Conservation (phyloP, 306 rosid genomes). For the Cucumis hystrix region DNA sequence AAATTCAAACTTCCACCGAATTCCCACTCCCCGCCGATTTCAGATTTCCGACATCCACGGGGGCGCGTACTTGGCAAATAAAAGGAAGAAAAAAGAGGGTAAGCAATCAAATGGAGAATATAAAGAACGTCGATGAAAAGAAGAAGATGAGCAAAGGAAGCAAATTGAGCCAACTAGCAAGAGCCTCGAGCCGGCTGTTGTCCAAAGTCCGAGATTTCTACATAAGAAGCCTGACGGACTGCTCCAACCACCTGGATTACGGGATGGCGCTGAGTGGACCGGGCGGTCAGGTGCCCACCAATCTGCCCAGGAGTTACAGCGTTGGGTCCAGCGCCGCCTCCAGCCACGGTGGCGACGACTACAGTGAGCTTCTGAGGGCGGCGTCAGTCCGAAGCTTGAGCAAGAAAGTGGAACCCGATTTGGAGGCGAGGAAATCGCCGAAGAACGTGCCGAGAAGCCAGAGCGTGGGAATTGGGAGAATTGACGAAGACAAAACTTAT, state of each 20-base stretch:
- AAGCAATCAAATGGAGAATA: not conserved
- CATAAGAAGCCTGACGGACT: slow-evolving; percentile 26
- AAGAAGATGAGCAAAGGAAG: not conserved
- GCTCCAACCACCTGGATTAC: slow-evolving; percentile 13
- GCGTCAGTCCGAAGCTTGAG: slow-evolving; percentile 15
- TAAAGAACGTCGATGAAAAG: not conserved
- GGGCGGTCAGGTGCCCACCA: not conserved
- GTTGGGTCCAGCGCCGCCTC: slow-evolving; percentile 11
- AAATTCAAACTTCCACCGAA: not conserved
- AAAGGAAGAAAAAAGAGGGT: too few species aligned
- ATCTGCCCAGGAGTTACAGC: slow-evolving; percentile 44
- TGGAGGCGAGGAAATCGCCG: not conserved
- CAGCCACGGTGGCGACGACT: slow-evolving; percentile 9
- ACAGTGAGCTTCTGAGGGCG: slow-evolving; percentile 35
- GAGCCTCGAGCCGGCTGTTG: slow-evolving; percentile 12
- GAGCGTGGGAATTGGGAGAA: slow-evolving; percentile 40
- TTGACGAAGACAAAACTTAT: slow-evolving; percentile 47
- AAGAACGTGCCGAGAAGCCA: slow-evolving; percentile 18
- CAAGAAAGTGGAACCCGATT: not conserved
- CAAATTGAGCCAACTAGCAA: not conserved
- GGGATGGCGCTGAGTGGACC: slow-evolving; percentile 25
- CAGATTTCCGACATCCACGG: not conserved
- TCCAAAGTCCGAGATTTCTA: slow-evolving; percentile 36
- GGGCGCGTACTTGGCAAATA: not conserved
- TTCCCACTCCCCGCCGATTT: not conserved